Percentiles rank a stretch among this genome's conserved stretches.
Conservation (phyloP, 2,329 filamentous ascomycete species). For the Torrubiellomyces zombiae region DNA sequence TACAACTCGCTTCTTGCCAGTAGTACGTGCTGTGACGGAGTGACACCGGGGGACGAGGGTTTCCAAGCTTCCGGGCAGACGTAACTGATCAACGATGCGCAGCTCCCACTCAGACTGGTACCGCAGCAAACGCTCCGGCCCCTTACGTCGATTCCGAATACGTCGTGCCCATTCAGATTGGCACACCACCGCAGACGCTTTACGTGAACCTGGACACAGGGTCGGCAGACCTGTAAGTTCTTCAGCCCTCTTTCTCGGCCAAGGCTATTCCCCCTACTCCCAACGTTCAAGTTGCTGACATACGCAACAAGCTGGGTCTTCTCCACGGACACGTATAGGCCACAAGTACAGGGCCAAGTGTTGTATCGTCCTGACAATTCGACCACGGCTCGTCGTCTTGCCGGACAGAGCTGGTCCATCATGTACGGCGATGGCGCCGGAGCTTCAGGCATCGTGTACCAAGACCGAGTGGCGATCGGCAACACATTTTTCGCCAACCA, state of each 20-base stretch:
- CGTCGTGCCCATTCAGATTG: slow-evolving; percentile 44
- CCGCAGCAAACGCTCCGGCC: slow-evolving; percentile 12
- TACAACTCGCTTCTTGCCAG: no score
- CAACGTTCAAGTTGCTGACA: slow-evolving; percentile 9
- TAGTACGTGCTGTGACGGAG: slow-evolving; percentile 1
- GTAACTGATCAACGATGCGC: no score
- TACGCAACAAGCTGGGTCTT: slow-evolving; percentile 47
- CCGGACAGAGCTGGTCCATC: slow-evolving; percentile 35
- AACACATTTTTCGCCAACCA: slow-evolving; percentile 40
- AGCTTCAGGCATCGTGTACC: slow-evolving; percentile 48
- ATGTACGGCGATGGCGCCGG: slow-evolving; percentile 48
- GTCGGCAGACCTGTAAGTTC: slow-evolving; percentile 32
- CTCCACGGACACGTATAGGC: slow-evolving; percentile 35
- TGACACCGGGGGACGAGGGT: no score
- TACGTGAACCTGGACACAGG: slow-evolving; percentile 55
- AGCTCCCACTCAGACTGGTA: no score
- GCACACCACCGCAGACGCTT: slow-evolving; percentile 36
- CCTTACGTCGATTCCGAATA: slow-evolving; percentile 35
- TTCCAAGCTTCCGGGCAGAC: no score
- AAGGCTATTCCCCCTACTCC: no score
- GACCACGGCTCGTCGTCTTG: slow-evolving; percentile 23
- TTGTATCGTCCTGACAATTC: slow-evolving; percentile 36
- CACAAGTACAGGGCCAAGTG: slow-evolving; percentile 31
- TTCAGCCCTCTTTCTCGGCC: neutral
- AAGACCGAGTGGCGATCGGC: slow-evolving; percentile 46